Evolutionary conservation across 352 stramenopile genomes (phyloP).

Genomic region (Phytophthora sp.): DNA sequence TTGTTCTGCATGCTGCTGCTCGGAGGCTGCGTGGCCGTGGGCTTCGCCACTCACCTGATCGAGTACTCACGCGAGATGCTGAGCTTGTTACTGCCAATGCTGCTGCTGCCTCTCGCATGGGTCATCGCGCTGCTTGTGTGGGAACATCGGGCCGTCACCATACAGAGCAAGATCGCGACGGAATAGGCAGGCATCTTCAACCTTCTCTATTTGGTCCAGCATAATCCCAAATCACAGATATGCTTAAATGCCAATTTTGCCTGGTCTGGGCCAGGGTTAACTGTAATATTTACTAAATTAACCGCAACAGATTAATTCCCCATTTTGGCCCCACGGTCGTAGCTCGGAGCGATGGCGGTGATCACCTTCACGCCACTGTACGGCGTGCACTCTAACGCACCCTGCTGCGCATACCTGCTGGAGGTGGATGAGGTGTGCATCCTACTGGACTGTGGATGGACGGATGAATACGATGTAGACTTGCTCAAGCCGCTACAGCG

Average conservation of each 20-base stretch:
- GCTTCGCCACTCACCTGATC: constrained; percentile 43
- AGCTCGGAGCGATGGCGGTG: constrained; percentile 68
- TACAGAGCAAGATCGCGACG: constrained; percentile 40
- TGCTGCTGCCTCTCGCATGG: constrained; percentile 56
- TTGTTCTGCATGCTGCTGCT: constrained; percentile 39
- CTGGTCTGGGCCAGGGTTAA: neutral
- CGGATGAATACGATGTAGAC: constrained; percentile 87
- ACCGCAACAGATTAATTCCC: neutral
- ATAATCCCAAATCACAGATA: too few species aligned
- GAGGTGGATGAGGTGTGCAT: constrained; percentile 93
- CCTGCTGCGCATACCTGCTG: constrained; percentile 88
- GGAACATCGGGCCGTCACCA: constrained; percentile 39
- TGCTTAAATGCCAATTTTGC: neutral
- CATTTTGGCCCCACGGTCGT: neutral
- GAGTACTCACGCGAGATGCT: constrained; percentile 43
- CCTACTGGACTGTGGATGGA: constrained; percentile 92
- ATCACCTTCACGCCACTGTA: constrained; percentile 93
- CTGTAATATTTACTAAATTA: neutral
- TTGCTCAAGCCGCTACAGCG: constrained; percentile 83
- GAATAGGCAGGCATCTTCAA: neutral
- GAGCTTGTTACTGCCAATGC: constrained; percentile 51
- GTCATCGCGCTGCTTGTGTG: constrained; percentile 53
- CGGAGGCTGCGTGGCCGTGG: constrained; percentile 42
- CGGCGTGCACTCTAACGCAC: constrained; percentile 80
- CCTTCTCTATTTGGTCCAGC: too few species aligned